Base-by-base conservation (phyloP, 2,329 filamentous ascomycete genomes). In the Acarospora socialis region DNA sequence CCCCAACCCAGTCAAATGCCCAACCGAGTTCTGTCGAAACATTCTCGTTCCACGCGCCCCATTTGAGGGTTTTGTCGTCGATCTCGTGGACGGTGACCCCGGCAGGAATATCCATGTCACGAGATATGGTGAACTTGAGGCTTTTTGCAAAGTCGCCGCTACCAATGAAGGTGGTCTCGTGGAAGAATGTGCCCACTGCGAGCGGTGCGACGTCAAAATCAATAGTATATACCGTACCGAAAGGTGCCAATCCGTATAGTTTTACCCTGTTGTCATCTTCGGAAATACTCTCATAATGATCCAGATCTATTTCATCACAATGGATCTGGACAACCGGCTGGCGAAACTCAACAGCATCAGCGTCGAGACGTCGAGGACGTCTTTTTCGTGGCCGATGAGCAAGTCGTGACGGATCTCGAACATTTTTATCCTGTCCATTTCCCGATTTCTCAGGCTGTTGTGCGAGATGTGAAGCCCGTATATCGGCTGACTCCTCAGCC, bases 41-140 rank as follows among this genome's bases (percentile, higher is more conserved):
- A 8, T 59, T 56, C 29, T 74, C 69, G 32, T 60, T 65, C 70
- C 70, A 76, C 3, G 59, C 45, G 16, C 61, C 58, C 60, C 68
- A 74, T 32, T 53, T 52, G 35, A 57, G 49, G 3, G 36, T 46
- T 19, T 46, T 43, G 14, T 50, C 46, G 9, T 47, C 47, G 19
- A 60, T 38, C 5, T 44, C 40, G 13, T 72, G 50, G 4, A 43
- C 44, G 31, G 54, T 48, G 44, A 52, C 46, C 9, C 61, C 59
- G 21, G 49, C 48, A 29, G 47, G 43, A 18, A 49, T 43, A 37
- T 69, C 61, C 16, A 71, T 37, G 39, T 66, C 48, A 23, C 63
- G 51, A 5, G 47, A 41, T 13, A 34, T 7, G 4, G 17, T 30
- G 7, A 65, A 12, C 7, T 50, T 39, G 4, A 74, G 41, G 21